These are phyloP conservation scores for Cruciata laevipes DNA, from an alignment of 257 asterid genomes.

Conservation along the genomic window DNA sequence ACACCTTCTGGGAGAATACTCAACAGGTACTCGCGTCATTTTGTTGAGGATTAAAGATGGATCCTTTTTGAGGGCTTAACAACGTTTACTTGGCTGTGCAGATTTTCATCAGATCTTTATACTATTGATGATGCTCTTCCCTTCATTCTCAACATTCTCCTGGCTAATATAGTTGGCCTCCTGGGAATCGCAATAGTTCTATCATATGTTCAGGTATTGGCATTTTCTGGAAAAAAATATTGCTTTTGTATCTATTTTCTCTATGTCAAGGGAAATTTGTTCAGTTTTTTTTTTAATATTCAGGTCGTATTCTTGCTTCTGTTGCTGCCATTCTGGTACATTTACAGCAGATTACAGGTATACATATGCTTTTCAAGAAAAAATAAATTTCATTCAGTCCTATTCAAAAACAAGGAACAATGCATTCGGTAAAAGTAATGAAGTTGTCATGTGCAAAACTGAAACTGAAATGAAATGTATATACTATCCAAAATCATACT, in stretches of 20 bases:
- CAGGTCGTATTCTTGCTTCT: conserved; percentile 74
- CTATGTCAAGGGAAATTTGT: not conserved
- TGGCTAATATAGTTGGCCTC: conserved; percentile 88
- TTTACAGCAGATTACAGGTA: conserved; percentile 83
- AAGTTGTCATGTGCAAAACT: not conserved
- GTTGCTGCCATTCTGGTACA: conserved; percentile 75
- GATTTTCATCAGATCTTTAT: conserved; percentile 94
- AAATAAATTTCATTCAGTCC: not conserved
- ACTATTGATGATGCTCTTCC: conserved; percentile 97
- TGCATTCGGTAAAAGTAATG: not conserved
- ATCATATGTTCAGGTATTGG: conserved; percentile 70
- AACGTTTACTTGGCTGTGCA: conserved; percentile 36
- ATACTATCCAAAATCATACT: not conserved
- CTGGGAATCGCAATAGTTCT: conserved; percentile 70
- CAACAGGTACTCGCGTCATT: conserved; percentile 58
- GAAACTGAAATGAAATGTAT: not conserved
- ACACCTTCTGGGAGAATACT: conserved; percentile 91
- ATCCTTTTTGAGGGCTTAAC: conserved; percentile 1
- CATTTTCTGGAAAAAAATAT: conserved; percentile 8
- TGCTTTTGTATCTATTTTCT: not conserved
- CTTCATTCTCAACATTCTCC: conserved; percentile 89
- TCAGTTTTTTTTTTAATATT: conserved; percentile 11
- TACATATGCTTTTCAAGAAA: not conserved
- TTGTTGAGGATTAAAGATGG: conserved; percentile 10
- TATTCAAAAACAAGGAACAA: not conserved